Evolutionary conservation across 2,329 filamentous ascomycete species (phyloP), one percentile per base, ranked within the genome.

Genomic region (Sarocladium kiliense): DNA sequence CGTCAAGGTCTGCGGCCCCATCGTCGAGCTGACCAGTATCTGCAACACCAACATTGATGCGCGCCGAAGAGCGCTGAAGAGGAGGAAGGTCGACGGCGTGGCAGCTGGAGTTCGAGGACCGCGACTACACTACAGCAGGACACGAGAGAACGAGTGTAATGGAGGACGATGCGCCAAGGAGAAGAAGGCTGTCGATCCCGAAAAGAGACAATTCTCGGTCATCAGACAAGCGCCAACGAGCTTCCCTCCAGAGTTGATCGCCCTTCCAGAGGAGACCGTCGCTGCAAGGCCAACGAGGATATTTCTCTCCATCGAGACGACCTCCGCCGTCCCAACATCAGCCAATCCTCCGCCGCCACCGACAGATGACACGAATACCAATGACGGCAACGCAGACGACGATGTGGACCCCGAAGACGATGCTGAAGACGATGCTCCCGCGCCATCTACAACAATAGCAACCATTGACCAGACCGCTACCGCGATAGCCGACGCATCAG

Each of bases 1-100:
- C 56, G 70, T 70, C 34, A 68, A 67, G 37, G 74, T 75, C 53
- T 75, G 72, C 62, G 72, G 71, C 3, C 72, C 72, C 53, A 68
- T 75, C 50, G 71, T 75, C 55, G 72, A 75, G 61, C 61, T 75
- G n/a, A 69, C 70, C 30, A 62, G 62, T 10, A 66, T 67, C 44
- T 75, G 72, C 64, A 65, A 66, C 58, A 39, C 36, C 19, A 41
- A 34, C 14, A 21, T 41, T 23, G 55, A 63, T 9, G 61, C 65
- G 53, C 56, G 61, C 39, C 57, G 60, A 42, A 60, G 60, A 23
- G 55, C 36, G 16, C 36, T 68, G n/a, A 63, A 62, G 60, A 65
- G 66, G 59, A 58, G 66, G 21, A 58, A 62, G 19, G 53, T 27
- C 34, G 50, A 39, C 9, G 45, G 18, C 11, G n/a, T 9, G 14